phyloP scores from a whole-genome alignment of 2,329 filamentous ascomycete species.

The Colletotrichum kahawae region DNA sequence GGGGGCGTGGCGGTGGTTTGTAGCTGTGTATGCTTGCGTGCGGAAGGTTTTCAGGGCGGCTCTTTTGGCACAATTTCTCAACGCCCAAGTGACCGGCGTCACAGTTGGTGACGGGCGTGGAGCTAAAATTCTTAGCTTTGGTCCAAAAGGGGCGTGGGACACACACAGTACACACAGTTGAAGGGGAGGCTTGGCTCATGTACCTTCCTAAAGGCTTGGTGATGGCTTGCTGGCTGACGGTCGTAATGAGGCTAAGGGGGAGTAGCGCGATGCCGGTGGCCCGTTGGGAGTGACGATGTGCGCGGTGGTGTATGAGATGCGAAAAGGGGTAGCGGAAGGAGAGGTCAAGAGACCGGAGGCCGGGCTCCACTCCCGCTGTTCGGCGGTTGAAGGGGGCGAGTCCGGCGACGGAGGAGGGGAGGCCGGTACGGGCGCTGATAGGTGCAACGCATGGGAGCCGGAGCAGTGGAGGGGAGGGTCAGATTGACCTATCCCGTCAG shows the following conservation, averaged over 20 bases:
- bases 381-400: slow-evolving; percentile 1
- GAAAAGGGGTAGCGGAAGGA: slow-evolving; percentile 9
- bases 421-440: slow-evolving; percentile 7
- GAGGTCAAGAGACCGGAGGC: slow-evolving; percentile 5
- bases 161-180: slow-evolving; percentile 19
- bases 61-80: background rate
- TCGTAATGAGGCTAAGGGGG: slow-evolving; percentile 1
- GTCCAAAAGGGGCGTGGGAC: background rate
- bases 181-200: background rate
- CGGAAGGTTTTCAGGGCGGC: background rate
- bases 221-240: slow-evolving; percentile 11
- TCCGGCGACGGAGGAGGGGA: background rate
- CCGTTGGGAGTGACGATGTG: background rate
- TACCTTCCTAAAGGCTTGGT: background rate
- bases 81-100: background rate
- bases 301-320: background rate
- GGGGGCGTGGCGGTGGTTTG: background rate
- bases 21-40: slow-evolving; percentile 4
- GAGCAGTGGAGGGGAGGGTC: background rate
- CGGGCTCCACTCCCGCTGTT: background rate
- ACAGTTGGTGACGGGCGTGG: background rate
- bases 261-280: background rate
- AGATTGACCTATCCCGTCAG: background rate
- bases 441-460: slow-evolving; percentile 2
- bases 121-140: background rate